Conservation (phyloP, 2,329 filamentous ascomycete species). For the Rutstroemia sp. region DNA sequence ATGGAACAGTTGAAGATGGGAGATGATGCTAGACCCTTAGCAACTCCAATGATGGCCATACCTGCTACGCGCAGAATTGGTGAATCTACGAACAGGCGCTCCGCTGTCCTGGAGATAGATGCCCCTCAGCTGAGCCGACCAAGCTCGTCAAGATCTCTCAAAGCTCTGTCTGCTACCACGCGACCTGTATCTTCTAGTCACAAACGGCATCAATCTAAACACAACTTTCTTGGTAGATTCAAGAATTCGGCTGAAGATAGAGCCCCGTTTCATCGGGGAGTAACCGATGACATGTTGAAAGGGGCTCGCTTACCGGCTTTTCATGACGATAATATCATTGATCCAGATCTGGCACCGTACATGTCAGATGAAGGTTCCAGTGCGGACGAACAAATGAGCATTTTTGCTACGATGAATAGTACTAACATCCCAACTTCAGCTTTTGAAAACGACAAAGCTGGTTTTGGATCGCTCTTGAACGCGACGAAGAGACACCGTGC, state of each 20-base stretch:
- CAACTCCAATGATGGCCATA: constrained; percentile 66
- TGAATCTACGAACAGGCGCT: constrained; percentile 75
- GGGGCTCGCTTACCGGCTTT: constrained; percentile 77
- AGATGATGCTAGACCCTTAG: constrained; percentile 44
- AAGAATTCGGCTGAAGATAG: constrained; percentile 68
- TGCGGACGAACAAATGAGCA: constrained; percentile 83
- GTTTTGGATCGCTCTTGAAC: constrained; percentile 64
- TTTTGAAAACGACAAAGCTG: constrained; percentile 64
- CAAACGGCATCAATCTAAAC: constrained; percentile 79
- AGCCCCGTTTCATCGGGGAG: constrained; percentile 77
- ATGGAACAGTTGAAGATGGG: constrained; percentile 29
- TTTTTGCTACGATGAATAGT: constrained; percentile 69
- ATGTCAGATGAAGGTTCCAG: constrained; percentile 93
- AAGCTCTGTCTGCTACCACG: constrained; percentile 55
- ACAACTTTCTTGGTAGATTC: constrained; percentile 72
- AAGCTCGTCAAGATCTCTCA: constrained; percentile 85
- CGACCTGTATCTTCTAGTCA: constrained; percentile 78
- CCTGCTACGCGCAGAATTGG: constrained; percentile 57
- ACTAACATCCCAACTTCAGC: constrained; percentile 56
- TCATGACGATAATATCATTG: constrained; percentile 97
- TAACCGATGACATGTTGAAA: constrained; percentile 57
- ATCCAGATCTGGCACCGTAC: constrained; percentile 89
- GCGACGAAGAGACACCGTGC: constrained; percentile 68
- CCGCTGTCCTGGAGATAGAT: constrained; percentile 85
- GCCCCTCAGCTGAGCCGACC: constrained; percentile 77